Percentiles rank a stretch among this genome's conserved stretches.
These are phyloP conservation scores for Russula foetens DNA, from an alignment of 768 basidiomycete genomes.

Conservation along the genomic window DNA sequence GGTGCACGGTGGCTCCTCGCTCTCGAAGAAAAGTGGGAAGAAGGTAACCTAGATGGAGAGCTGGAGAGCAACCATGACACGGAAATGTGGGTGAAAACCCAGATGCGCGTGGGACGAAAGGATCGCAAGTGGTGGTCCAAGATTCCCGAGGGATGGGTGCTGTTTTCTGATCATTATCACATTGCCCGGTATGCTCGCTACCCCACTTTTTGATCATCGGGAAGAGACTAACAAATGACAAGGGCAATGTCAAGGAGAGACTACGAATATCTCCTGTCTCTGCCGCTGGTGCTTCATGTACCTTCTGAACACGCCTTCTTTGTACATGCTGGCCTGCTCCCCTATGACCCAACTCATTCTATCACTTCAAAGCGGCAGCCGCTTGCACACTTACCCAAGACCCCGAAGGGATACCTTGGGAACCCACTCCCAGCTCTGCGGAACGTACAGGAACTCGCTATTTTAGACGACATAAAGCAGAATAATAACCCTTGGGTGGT, in stretches of 20 bases:
- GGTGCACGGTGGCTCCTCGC: constrained; percentile 43
- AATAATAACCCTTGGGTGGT: constrained; percentile 72
- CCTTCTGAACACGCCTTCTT: constrained; percentile 70
- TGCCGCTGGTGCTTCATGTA: constrained; percentile 69
- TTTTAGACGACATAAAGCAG: constrained; percentile 64
- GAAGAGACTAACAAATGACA: constrained; percentile 1
- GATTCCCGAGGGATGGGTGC: constrained; percentile 49
- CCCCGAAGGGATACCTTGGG: not conserved
- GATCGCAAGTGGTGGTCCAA: constrained; percentile 26
- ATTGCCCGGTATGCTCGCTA: constrained; percentile 47
- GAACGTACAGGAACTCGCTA: constrained; percentile 52
- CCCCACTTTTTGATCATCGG: not conserved
- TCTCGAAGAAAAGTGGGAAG: constrained; percentile 38
- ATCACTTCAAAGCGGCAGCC: constrained; percentile 54
- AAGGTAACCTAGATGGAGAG: constrained; percentile 21
- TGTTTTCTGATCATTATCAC: constrained; percentile 70
- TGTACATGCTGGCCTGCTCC: constrained; percentile 78
- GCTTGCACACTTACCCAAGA: constrained; percentile 29
- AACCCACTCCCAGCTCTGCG: constrained; percentile 32
- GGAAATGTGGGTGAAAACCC: constrained; percentile 29
- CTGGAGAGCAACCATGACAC: constrained; percentile 28
- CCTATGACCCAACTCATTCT: constrained; percentile 54
- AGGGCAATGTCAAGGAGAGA: constrained; percentile 51
- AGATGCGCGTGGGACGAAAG: constrained; percentile 1
- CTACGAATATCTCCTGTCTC: constrained; percentile 62